These are phyloP conservation scores for Acer negundo DNA, from an alignment of 345 rosid species.

Conservation along the genomic window DNA sequence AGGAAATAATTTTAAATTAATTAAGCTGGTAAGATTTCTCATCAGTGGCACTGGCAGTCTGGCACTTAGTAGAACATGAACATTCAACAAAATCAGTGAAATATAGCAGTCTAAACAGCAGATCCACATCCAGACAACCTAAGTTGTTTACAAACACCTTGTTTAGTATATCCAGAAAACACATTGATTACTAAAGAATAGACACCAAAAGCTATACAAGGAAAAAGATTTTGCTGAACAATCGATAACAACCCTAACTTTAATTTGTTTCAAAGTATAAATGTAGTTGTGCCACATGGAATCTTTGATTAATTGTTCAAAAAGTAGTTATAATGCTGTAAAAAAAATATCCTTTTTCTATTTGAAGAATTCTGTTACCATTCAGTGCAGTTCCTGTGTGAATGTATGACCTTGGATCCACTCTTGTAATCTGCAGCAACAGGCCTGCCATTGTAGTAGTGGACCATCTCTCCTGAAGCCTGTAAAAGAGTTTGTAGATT, in stretches of 20 bases:
- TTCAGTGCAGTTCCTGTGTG: constrained; percentile 81
- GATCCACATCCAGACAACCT: neutral
- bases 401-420: constrained; percentile 65
- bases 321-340: neutral
- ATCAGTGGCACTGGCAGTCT: neutral
- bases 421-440: constrained; percentile 57
- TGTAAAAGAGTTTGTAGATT: constrained; percentile 33
- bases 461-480: constrained; percentile 87
- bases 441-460: constrained; percentile 64
- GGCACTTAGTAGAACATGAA: neutral
- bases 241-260: neutral
- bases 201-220: neutral
- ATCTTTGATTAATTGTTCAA: neutral
- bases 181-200: neutral
- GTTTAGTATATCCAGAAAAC: neutral
- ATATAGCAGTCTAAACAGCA: neutral
- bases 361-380: constrained; percentile 54
- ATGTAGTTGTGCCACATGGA: neutral
- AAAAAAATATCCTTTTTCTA: neutral
- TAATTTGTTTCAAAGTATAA: neutral
- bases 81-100: neutral
- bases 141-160: neutral
- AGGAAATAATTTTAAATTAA: neutral
- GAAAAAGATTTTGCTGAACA: neutral
- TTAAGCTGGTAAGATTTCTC: neutral